Evolutionary conservation across 352 stramenopile genomes (phyloP).

Genomic region (Pythium dissotocum): DNA sequence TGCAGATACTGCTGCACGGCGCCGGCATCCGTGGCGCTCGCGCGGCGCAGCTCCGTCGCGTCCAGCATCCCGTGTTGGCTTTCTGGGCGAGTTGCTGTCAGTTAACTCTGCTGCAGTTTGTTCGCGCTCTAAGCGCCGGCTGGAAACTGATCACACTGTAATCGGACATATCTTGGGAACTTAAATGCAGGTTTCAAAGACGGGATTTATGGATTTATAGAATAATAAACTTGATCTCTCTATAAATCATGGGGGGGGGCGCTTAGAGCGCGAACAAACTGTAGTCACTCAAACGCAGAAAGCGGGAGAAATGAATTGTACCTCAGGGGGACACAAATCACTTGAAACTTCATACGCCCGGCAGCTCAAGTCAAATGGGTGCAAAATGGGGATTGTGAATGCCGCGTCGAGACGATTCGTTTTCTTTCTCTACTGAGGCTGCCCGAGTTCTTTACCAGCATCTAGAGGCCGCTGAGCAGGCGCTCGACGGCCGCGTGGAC

Average conservation of each 20-base stretch:
- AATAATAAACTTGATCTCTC: no score
- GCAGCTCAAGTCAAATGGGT: constrained; percentile 4
- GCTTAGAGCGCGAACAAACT: no score
- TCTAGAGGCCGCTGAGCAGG: constrained; percentile 61
- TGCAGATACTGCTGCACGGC: constrained; percentile 64
- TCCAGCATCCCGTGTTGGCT: constrained; percentile 28
- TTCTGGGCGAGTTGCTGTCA: constrained; percentile 4
- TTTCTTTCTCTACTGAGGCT: constrained; percentile 1
- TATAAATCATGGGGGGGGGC: no score
- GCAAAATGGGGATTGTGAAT: background rate
- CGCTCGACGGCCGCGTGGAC: constrained; percentile 90
- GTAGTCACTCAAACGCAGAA: constrained; percentile 16
- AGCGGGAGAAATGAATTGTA: background rate
- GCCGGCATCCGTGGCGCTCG: constrained; percentile 57
- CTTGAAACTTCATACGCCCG: constrained; percentile 1
- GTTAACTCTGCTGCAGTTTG: background rate
- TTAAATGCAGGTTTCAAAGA: no score
- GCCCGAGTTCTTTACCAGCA: background rate
- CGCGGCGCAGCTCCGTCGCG: constrained; percentile 54
- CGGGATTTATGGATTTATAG: no score
- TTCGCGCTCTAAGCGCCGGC: no score
- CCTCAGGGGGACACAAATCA: background rate
- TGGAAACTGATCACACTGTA: no score
- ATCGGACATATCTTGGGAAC: no score
- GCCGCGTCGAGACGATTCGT: background rate